Evolutionary conservation across 1,139 yeast species (phyloP).

Genomic region (Diutina ranongensis): DNA sequence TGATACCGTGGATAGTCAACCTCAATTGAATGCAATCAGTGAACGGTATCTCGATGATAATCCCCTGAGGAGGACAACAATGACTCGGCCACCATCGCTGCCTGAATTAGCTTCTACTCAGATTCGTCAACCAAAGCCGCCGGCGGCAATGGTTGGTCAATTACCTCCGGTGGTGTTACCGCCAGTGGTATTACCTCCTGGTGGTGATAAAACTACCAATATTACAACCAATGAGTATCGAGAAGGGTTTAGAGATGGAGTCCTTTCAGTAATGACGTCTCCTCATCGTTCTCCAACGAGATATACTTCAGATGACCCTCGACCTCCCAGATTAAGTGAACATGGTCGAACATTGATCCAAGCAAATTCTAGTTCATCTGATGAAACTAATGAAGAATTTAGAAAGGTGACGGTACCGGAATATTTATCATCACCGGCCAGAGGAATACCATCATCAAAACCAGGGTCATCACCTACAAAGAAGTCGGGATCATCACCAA

Average conservation of each 20-base stretch:
- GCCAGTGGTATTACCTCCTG: too few relatives aligned
- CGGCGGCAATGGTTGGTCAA: neutral
- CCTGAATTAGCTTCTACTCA: neutral
- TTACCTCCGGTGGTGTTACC: neutral
- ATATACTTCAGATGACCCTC: neutral
- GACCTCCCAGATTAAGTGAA: neutral
- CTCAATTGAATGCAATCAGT: neutral
- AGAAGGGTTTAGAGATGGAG: neutral
- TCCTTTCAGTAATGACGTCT: neutral
- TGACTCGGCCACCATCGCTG: neutral
- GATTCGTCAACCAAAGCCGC: neutral
- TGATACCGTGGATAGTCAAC: neutral
- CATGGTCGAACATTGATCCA: neutral
- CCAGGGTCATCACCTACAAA: too few relatives aligned
- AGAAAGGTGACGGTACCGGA: neutral
- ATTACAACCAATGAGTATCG: neutral
- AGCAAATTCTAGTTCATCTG: too few relatives aligned
- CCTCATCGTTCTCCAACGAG: neutral
- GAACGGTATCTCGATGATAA: neutral
- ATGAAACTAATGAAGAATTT: neutral
- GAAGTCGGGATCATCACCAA: too few relatives aligned
- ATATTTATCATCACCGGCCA: neutral
- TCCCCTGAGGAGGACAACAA: neutral
- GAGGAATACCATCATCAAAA: too few relatives aligned
- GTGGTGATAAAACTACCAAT: too few relatives aligned